Base-by-base conservation (phyloP, 176 grass and related monocot species). In the Bonia amplexicaulis region DNA sequence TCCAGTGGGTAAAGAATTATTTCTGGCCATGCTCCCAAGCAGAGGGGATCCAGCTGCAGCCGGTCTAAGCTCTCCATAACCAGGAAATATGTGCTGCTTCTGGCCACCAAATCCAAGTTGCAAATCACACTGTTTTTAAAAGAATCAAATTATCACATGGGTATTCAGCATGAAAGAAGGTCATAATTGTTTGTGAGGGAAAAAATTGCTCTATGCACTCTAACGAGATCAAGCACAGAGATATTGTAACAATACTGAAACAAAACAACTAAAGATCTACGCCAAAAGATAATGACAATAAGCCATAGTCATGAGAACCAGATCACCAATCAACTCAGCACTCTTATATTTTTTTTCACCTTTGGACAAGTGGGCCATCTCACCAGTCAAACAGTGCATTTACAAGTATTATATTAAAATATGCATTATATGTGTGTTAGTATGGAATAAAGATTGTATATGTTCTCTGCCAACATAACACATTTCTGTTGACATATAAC, bases 51-150 rank as follows among this genome's bases (percentile, higher is more conserved):
- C 76, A 87, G 45, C 41, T 35, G 81, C 26, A 71, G 62, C 26
- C 0, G 76, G 35, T 86, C 57, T 82, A 84, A 87, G 54, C 23
- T 91, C 80, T 85, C 76, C 86, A 78, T 86, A 86, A 73, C 70
- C 66, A 79, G 86, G 75, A 71, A 85, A 82, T 25, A 80, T 53
- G 22, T 85, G 81, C 29, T 80, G 84, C 86, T 91, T 95, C 80
- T 92, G 87, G 66, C 46, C 76, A 79, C 81, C 76, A 64, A 85
- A 84, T 85, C 71, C 80, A 77, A 84, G 76, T 79, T 86, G 80
- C 81, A 89, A 83, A 82, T 87, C 88, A 89, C 83, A 90, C 88
- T 95, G 93, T 80, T 86, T 47, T 83, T 35, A 63, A 83, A 25
- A 39, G 66, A 69, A 49, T 33, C 64, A 71, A 83, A 69, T 51